Evolutionary conservation across 2,329 filamentous ascomycete species (phyloP).

Genomic region (Hypoxylon sp.): DNA sequence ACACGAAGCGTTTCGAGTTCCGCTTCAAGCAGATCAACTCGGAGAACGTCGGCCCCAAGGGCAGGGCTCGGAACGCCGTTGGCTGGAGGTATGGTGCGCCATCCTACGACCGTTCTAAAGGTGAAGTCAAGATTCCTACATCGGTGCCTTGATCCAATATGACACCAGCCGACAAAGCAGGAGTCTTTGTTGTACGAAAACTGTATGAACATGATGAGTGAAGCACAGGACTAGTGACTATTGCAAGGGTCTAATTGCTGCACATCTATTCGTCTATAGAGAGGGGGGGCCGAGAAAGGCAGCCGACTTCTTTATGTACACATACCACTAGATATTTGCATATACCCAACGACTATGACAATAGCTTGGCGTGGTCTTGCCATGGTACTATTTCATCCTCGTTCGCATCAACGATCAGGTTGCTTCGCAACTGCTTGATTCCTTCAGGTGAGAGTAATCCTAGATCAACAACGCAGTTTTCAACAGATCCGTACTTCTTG

Average conservation of each 20-base stretch:
- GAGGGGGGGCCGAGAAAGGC: slow-evolving; percentile 11
- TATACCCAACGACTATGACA: slow-evolving; percentile 42
- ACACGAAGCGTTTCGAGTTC: slow-evolving; percentile 70
- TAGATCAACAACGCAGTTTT: slow-evolving; percentile 70
- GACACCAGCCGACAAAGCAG: neutral
- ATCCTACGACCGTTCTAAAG: slow-evolving; percentile 71
- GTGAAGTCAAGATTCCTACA: slow-evolving; percentile 76
- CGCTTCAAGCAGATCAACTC: slow-evolving; percentile 71
- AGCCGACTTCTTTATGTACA: slow-evolving; percentile 38
- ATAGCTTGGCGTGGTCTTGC: slow-evolving; percentile 47
- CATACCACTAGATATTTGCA: slow-evolving; percentile 34
- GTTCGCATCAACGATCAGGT: slow-evolving; percentile 48
- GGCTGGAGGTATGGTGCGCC: slow-evolving; percentile 76
- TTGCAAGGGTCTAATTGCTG: slow-evolving; percentile 6
- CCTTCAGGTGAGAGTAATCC: slow-evolving; percentile 69
- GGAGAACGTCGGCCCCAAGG: slow-evolving; percentile 67
- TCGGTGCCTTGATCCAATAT: slow-evolving; percentile 62
- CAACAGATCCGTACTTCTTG: slow-evolving; percentile 71
- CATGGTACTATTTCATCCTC: slow-evolving; percentile 46
- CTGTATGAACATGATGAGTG: slow-evolving; percentile 39
- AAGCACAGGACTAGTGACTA: neutral
- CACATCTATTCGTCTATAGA: slow-evolving; percentile 6
- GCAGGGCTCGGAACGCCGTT: slow-evolving; percentile 63
- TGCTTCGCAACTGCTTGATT: slow-evolving; percentile 56
- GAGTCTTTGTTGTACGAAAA: slow-evolving; percentile 44